Evolutionary conservation across 805 yeast genomes (phyloP).

Genomic region (Torulaspora maleeae): DNA sequence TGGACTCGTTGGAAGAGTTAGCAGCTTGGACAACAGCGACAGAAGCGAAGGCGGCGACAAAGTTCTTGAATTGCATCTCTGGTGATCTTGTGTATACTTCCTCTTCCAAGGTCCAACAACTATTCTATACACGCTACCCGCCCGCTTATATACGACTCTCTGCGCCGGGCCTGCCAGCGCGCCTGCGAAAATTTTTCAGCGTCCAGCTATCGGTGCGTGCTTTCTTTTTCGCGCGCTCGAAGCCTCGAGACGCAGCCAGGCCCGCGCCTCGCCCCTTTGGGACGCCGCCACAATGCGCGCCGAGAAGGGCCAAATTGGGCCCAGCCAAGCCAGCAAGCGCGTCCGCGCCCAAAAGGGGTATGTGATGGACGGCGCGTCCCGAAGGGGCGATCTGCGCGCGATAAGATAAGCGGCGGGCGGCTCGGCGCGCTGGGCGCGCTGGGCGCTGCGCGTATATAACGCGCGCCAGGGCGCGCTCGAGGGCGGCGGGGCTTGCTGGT

Average conservation of each 20-base stretch:
- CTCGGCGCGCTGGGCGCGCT: too few species aligned
- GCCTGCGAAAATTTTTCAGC: constrained; percentile 1
- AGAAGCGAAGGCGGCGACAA: constrained; percentile 66
- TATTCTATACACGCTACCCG: too few species aligned
- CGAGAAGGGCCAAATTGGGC: too few species aligned
- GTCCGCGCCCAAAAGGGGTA: too few species aligned
- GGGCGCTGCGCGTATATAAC: background rate
- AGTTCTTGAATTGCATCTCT: constrained; percentile 68
- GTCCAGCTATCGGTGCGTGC: background rate
- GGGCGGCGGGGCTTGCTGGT: too few species aligned
- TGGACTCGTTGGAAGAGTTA: constrained; percentile 45
- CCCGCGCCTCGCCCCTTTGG: background rate
- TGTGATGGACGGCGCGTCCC: background rate
- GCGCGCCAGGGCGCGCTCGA: background rate
- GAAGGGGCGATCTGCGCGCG: background rate
- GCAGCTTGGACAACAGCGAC: constrained; percentile 66
- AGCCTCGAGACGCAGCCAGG: constrained; percentile 1
- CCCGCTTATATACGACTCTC: background rate
- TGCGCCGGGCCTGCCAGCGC: background rate
- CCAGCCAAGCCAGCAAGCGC: too few species aligned
- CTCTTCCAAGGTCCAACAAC: too few species aligned
- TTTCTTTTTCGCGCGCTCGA: background rate
- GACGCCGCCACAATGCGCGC: background rate
- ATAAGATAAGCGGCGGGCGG: background rate
- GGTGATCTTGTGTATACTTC: too few species aligned